phyloP scores from a whole-genome alignment of 768 basidiomycete genomes.

The Clathrus columnatus region DNA sequence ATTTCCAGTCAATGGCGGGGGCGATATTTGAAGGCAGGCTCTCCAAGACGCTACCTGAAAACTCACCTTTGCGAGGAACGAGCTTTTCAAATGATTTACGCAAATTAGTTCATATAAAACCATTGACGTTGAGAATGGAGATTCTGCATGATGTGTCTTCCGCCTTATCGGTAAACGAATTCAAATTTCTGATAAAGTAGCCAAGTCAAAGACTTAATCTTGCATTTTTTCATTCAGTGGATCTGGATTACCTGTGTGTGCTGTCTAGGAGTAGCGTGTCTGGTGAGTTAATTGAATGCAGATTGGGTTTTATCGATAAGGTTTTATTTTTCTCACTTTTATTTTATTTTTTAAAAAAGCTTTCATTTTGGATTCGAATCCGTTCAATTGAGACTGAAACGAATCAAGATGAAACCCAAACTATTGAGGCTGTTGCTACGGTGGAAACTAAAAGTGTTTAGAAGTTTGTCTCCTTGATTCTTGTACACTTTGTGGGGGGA shows the following conservation, averaged over 20 bases:
- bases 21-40: constrained; percentile 58
- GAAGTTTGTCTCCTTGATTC: too few relatives aligned
- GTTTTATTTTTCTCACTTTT: neutral
- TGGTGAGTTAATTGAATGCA: constrained; percentile 33
- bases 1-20: constrained; percentile 59
- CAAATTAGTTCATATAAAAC: constrained; percentile 35
- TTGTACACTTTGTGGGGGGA: too few relatives aligned
- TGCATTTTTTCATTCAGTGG: constrained; percentile 31
- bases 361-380: constrained; percentile 3
- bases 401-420: constrained; percentile 16
- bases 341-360: neutral
- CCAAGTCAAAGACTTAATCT: constrained; percentile 5
- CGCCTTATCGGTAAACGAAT: constrained; percentile 48
- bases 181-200: constrained; percentile 4
- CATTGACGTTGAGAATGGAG: constrained; percentile 34
- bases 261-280: constrained; percentile 52
- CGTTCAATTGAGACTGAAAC: constrained; percentile 16
- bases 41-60: constrained; percentile 39
- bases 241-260: constrained; percentile 71
- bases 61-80: constrained; percentile 32
- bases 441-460: neutral
- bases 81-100: constrained; percentile 45
- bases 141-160: constrained; percentile 47
- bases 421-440: too few relatives aligned
- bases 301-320: neutral